Conservation (phyloP, 2,329 filamentous ascomycete genomes). For the Blastomyces emzantsi region DNA sequence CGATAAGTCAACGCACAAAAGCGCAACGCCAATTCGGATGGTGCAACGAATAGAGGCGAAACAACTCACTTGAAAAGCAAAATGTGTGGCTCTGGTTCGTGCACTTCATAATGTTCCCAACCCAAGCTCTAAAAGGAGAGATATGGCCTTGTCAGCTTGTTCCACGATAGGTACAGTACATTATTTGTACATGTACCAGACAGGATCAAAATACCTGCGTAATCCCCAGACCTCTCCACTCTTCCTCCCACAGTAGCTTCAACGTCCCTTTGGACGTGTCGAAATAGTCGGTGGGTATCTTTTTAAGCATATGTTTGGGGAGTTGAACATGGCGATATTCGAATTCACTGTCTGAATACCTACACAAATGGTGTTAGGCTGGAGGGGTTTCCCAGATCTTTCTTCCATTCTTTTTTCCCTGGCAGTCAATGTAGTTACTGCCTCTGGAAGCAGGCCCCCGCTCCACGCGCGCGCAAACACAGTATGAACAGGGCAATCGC, state of each 20-base stretch:
- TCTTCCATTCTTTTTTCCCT: neutral
- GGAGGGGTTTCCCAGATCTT: neutral
- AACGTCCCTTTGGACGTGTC: slow-evolving; percentile 81
- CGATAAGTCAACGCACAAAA: slow-evolving; percentile 12
- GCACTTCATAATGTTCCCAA: slow-evolving; percentile 99
- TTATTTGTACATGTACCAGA: neutral
- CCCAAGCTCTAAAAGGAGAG: slow-evolving; percentile 64
- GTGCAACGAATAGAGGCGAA: slow-evolving; percentile 15
- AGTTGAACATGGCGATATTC: slow-evolving; percentile 98
- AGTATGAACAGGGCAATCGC: too few relatives aligned
- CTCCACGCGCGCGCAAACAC: too few relatives aligned
- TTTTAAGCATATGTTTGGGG: slow-evolving; percentile 96
- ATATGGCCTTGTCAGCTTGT: slow-evolving; percentile 2
- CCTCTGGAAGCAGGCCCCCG: too few relatives aligned
- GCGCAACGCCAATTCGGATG: neutral
- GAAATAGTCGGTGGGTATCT: slow-evolving; percentile 90
- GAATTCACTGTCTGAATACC: slow-evolving; percentile 85
- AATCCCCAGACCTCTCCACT: slow-evolving; percentile 95
- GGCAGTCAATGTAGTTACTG: too few relatives aligned
- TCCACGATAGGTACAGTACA: neutral
- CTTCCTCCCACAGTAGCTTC: slow-evolving; percentile 95
- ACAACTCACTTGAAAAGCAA: slow-evolving; percentile 72
- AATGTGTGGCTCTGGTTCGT: slow-evolving; percentile 97
- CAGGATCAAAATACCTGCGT: slow-evolving; percentile 60
- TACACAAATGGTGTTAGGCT: slow-evolving; percentile 31